A percentile compares a stretch with the other conserved stretches of the same genome.
phyloP scores from a whole-genome alignment of 1,284 basidiomycete species.

The Naganishia albida region DNA sequence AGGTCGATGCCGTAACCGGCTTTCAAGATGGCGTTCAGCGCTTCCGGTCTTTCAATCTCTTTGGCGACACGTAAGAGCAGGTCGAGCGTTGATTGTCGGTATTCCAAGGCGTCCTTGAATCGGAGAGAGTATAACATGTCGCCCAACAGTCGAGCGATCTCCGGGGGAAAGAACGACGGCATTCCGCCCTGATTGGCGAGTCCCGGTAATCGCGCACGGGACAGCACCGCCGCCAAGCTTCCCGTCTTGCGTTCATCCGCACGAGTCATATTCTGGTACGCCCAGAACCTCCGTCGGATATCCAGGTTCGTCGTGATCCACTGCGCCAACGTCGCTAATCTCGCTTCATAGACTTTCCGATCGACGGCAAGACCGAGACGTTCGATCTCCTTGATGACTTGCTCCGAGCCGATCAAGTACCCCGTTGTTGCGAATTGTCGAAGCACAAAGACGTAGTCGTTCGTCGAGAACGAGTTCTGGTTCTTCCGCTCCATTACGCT shows the following conservation, averaged over 20 bases:
- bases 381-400: conserved; percentile 32
- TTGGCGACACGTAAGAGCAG: conserved; percentile 29
- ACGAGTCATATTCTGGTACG: conserved; percentile 4
- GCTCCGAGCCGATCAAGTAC: conserved; percentile 26
- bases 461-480: conserved; percentile 17
- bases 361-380: conserved; percentile 12
- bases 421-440: conserved; percentile 28
- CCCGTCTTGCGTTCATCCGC: conserved; percentile 7
- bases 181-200: conserved; percentile 2
- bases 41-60: conserved; percentile 19
- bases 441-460: conserved; percentile 32
- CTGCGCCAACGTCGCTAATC: conserved; percentile 20
- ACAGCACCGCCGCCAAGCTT: conserved; percentile 2
- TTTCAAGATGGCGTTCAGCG: conserved; percentile 28
- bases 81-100: conserved; percentile 21
- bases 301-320: conserved; percentile 26
- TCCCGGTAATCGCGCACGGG: conserved; percentile 11
- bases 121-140: conserved; percentile 21
- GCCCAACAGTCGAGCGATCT: conserved; percentile 22
- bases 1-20: conserved; percentile 30
- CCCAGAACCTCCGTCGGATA: conserved; percentile 24
- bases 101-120: conserved; percentile 12
- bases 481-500: conserved; percentile 1
- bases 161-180: conserved; percentile 29
- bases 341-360: conserved; percentile 25